A percentile compares a stretch with the other conserved stretches of the same genome.
Conservation (phyloP, 1,284 basidiomycete genomes). For the Apiotrichum mycotoxinovorans region DNA sequence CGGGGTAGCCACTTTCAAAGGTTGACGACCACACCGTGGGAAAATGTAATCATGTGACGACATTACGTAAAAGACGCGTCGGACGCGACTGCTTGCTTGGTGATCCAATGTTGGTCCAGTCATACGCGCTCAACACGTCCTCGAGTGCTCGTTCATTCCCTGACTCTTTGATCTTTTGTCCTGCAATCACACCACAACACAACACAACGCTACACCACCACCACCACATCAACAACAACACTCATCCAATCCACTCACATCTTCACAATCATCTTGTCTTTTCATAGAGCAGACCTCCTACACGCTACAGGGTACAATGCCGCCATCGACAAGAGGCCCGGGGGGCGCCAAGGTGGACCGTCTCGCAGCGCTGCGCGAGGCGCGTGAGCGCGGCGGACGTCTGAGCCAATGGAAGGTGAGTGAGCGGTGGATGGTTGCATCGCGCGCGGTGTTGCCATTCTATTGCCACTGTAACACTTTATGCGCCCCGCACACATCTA, state of each 20-base stretch:
- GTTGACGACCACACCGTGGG: no score
- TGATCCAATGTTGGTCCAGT: neutral
- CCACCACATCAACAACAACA: neutral
- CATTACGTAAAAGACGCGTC: neutral
- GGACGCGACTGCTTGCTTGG: neutral
- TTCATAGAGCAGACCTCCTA: no score
- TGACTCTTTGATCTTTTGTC: neutral
- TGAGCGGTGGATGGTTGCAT: neutral
- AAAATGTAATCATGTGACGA: neutral
- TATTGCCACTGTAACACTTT: neutral
- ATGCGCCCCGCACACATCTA: neutral
- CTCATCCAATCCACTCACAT: neutral
- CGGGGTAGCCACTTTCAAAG: no score
- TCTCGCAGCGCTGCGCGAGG: constrained; percentile 51
- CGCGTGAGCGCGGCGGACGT: constrained; percentile 50
- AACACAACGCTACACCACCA: no score
- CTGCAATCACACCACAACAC: no score
- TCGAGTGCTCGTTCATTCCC: neutral
- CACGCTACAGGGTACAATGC: neutral
- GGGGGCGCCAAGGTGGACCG: constrained; percentile 27
- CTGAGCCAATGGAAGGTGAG: constrained; percentile 53
- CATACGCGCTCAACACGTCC: neutral
- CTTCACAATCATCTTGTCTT: neutral
- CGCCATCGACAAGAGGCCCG: neutral
- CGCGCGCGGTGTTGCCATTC: neutral